Evolutionary conservation across 495 filamentous ascomycete species (phyloP), one percentile per base, ranked within the genome.

Genomic region (Hyaloscypha variabilis): DNA sequence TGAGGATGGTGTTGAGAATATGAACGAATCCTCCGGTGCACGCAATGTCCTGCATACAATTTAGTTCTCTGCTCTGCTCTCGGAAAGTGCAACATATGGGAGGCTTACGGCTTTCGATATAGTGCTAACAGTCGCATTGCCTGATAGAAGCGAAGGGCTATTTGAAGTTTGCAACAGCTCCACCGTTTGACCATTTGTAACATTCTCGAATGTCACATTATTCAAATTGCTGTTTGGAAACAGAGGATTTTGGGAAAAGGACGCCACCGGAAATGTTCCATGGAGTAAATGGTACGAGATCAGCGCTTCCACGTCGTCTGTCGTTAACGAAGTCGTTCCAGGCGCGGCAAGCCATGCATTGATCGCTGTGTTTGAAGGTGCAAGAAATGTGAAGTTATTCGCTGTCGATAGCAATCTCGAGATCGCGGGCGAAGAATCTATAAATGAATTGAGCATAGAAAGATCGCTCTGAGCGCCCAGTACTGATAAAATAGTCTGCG

Each of bases 11-110:
- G 24, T 56, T 28, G 21, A 64, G 31, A 25, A 58, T 64, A 6
- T 64, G 62, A 23, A 64, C 28, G 34, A 56, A 24, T 28, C 62
- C 62, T 8, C 62, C 62, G 23, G 62, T 55, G 13, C n/a, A 24
- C 3, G 23, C 31, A 13, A 55, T n/a, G 51, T 57, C 26, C 51
- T 55, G 42, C 55, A 29, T 29, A 53, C 14, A 46, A n/a, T 23
- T 54, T 19, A 56, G 8, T 8, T 5, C 11, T 56, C n/a, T n/a
- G n/a, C n/a, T n/a, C 21, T 58, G 34, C 24, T n/a, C 13, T n/a
- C 23, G 21, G 21, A 19, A 21, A 11, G 23, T 6, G 11, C 14
- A 13, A 30, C 19, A 8, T 23, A 8, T 10, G 56, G 31, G 6
- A 34, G 4, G 25, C 36, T 14, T 42, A 46, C 57, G 1, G 57